Base-by-base conservation (phyloP, 345 rosid species). In the Dovyalis caffra region DNA sequence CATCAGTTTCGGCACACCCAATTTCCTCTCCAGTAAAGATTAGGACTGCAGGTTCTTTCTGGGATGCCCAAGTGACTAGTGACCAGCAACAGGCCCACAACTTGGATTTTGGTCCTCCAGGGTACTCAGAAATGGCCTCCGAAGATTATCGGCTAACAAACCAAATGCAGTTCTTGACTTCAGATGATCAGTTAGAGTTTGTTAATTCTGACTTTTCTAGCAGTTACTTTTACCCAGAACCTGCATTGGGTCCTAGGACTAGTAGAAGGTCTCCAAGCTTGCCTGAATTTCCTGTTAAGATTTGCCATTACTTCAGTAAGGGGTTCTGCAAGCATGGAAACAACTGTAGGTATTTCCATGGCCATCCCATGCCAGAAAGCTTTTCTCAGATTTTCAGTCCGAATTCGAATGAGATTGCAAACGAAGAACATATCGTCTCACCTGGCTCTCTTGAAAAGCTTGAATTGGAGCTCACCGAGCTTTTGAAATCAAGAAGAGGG, bases 281-380 rank as follows among this genome's bases (percentile, higher is more conserved):
- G 85, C 94, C 96, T 0, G 96, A 90, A 56, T 90, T 90, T 73
- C 94, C 97, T 2, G 88, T 89, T n/a, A 96, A 92, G 84, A 70
- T 88, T 23, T 96, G 99, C 69, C 98, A 90, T 80, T 96, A 91
- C 89, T 93, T 87, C 77, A 87, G 16, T 69, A 96, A 90, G 76
- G 97, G 99, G 12, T 89, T 81, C 58, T 96, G 98, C 74, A 96
- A 93, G 82, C 98, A 96, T 5, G 99, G 98, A 21, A 85, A 69
- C 75, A 91, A 86, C 63, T 96, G 99, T 74, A 83, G 97, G 81
- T 96, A 88, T 72, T 90, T 87, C 78, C 99, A 96, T 71, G 91
- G 88, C 18, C 76, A 87, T 71, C 86, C 87, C 0, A 82, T 79
- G 73, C 76, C 83, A 8, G 95, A 89, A 51, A 86, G 81, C 73